Evolutionary conservation across 2,329 filamentous ascomycete genomes (phyloP), one percentile per base, ranked within the genome.

Genomic region (Tolypocladium inflatum): DNA sequence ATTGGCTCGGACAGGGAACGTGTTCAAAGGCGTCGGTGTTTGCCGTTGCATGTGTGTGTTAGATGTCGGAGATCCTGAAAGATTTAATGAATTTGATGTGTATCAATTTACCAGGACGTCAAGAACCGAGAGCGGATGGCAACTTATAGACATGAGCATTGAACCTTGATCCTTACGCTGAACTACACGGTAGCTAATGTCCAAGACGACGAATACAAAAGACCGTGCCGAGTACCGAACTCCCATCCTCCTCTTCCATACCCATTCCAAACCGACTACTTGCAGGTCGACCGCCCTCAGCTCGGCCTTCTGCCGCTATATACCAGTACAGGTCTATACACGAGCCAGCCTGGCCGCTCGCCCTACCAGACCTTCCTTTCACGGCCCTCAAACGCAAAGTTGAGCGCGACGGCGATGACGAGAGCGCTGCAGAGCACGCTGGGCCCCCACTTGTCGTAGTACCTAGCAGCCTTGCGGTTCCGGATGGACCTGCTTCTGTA

Each of bases 361-460:
- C 35, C 69, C 63, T 51, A 85, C 81, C 81, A 83, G n/a, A 81
- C 60, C 9, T 70, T 67, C 59, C 83, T 79, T 55, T 85, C 81
- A 42, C 79, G 81, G n/a, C 90, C 81, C 62, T 93, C 85, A 66
- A 91, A 86, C 5, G 75, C 88, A 78, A 96, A 95, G 71, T 94
- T 96, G 33, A 95, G 70, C 4, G 80, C 76, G 13, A 97, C 85
- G 3, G 91, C 90, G 0, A 81, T 74, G 48, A 97, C 82, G 56
- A 97, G 72, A 3, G 89, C 82, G 10, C 80, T 67, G 65, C 91
- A 96, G 38, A 99, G 79, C 26, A 86, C 75, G 4, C 81, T 91
- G 0, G 94, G 93, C 0, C 94, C 94, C 80, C 86, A 89, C 64
- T 85, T 87, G 71, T 99, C 94, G 71, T 97, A 94, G 73, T 94